Evolutionary conservation across 2,329 filamentous ascomycete species (phyloP).

Genomic region (Pseudocercospora macadamiae): DNA sequence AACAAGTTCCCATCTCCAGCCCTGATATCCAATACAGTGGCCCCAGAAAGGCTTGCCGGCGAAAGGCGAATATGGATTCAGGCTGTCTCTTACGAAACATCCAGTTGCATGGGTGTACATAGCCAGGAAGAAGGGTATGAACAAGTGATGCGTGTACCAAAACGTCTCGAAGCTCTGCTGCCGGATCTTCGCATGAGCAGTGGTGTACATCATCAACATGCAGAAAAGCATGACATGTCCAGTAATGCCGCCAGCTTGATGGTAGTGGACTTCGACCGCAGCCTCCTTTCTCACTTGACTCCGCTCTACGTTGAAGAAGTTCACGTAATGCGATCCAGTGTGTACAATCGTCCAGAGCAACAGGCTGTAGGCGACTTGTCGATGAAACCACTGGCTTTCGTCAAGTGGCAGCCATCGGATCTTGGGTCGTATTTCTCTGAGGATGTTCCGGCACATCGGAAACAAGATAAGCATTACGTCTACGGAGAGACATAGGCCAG

Average conservation of each 20-base stretch:
- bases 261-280: constrained; percentile 90
- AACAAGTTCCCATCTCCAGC: constrained; percentile 95
- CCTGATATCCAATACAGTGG: constrained; percentile 92
- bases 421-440: constrained; percentile 84
- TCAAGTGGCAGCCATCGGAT: constrained; percentile 88
- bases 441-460: constrained; percentile 90
- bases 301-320: constrained; percentile 95
- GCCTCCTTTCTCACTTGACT: constrained; percentile 77
- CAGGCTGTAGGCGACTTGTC: constrained; percentile 88
- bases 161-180: constrained; percentile 98
- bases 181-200: constrained; percentile 86
- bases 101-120: constrained; percentile 95
- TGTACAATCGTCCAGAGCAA: constrained; percentile 81
- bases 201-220: constrained; percentile 98
- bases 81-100: constrained; percentile 90
- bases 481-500: constrained; percentile 80
- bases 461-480: constrained; percentile 87
- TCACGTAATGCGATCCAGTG: constrained; percentile 85
- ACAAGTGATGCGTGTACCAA: constrained; percentile 99
- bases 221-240: constrained; percentile 98
- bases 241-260: constrained; percentile 85
- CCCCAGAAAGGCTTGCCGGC: constrained; percentile 80
- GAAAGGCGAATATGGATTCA: constrained; percentile 76
- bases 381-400: constrained; percentile 95
- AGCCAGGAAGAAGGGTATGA: constrained; percentile 89